Evolutionary conservation across 352 stramenopile species (phyloP).

Genomic region (Thalassiosira livingstoniorum): DNA sequence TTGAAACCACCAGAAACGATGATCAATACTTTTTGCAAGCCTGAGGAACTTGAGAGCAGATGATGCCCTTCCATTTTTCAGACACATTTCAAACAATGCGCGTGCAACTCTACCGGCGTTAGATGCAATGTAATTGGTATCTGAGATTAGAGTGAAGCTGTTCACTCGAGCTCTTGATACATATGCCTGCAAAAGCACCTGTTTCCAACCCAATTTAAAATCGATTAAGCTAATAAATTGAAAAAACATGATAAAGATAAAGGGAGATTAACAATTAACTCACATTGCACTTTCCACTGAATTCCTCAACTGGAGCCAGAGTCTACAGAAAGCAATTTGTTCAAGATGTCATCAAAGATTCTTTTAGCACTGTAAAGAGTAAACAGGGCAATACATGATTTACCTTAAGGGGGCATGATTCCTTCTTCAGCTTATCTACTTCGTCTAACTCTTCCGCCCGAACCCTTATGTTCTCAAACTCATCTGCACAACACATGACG

Average conservation of each 20-base stretch:
- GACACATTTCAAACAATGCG: slow-evolving; percentile 98
- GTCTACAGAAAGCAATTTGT: slow-evolving; percentile 71
- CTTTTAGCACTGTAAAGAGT: too few relatives aligned
- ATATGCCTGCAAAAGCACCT: slow-evolving; percentile 96
- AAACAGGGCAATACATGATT: background rate
- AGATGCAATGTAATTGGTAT: slow-evolving; percentile 99
- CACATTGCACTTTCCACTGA: slow-evolving; percentile 94
- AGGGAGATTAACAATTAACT: too few relatives aligned
- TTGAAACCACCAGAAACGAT: slow-evolving; percentile 97
- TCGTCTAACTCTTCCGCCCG: slow-evolving; percentile 77
- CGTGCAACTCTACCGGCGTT: slow-evolving; percentile 97
- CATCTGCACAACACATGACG: slow-evolving; percentile 88
- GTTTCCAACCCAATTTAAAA: too few relatives aligned
- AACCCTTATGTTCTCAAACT: slow-evolving; percentile 86
- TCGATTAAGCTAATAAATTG: too few relatives aligned
- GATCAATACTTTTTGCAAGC: slow-evolving; percentile 97
- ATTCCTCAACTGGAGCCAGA: slow-evolving; percentile 90
- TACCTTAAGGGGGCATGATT: slow-evolving; percentile 84
- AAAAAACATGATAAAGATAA: too few relatives aligned
- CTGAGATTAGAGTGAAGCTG: slow-evolving; percentile 97
- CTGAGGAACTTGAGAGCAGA: slow-evolving; percentile 91
- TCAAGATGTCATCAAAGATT: too few relatives aligned
- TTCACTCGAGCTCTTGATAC: slow-evolving; percentile 90
- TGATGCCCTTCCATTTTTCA: slow-evolving; percentile 69
- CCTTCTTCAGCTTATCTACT: slow-evolving; percentile 91